These are phyloP conservation scores for Colletotrichum shisoi DNA, from an alignment of 2,329 filamentous ascomycete species.

Conservation along the genomic window DNA sequence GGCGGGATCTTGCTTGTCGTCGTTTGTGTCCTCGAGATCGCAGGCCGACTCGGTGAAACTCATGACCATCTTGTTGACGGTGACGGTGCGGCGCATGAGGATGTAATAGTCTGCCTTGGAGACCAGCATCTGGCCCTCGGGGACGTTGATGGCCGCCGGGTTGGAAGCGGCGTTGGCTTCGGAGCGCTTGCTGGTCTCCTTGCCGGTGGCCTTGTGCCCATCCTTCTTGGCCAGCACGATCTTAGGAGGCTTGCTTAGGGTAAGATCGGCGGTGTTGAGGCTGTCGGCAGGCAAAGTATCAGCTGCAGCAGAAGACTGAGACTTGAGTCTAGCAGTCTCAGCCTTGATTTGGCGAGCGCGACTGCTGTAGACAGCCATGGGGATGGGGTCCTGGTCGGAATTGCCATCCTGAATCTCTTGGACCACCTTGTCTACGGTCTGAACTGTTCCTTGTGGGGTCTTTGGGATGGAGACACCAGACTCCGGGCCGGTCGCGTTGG, in stretches of 20 bases:
- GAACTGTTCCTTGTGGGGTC: neutral
- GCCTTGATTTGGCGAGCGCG: neutral
- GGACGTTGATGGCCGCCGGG: neutral
- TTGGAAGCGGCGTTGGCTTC: accelerated
- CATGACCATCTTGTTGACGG: neutral
- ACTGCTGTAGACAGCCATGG: neutral
- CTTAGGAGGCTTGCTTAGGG: neutral
- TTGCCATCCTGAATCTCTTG: neutral
- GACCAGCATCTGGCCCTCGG: neutral
- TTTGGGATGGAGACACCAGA: neutral
- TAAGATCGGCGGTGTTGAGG: neutral
- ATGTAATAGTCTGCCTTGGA: neutral
- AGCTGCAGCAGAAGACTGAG: neutral
- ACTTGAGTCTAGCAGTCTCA: neutral
- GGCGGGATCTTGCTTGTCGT: neutral
- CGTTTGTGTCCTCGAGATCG: neutral
- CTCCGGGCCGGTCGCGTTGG: neutral
- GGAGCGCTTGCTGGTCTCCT: no score
- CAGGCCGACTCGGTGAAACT: neutral
- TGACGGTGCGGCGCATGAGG: neutral
- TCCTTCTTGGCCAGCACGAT: accelerated
- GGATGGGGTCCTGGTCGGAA: neutral
- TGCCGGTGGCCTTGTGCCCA: neutral
- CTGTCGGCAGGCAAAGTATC: accelerated
- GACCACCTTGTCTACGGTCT: neutral